Evolutionary conservation across 2,329 filamentous ascomycete species (phyloP), one percentile per base, ranked within the genome.

Genomic region (Tolypocladium ophioglossoides): DNA sequence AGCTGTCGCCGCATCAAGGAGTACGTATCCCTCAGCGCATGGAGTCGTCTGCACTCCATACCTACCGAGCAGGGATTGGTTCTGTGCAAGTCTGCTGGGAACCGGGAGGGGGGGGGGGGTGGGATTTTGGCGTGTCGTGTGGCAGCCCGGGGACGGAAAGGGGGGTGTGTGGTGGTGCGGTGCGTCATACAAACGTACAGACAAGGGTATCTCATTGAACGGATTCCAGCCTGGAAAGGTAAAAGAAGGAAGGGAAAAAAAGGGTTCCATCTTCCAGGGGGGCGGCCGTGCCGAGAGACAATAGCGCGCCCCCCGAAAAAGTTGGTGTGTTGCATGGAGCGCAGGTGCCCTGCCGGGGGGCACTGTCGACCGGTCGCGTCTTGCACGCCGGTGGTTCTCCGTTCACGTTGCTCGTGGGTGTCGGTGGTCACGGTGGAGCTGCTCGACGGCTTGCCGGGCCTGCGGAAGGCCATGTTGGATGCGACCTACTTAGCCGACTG

Each of bases 201-300:
- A 59, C 63, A 68, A 61, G 68, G 66, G 64, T 66, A 64, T 65
- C 61, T 68, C 64, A 66, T 64, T 62, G 63, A 67, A 66, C 61
- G 63, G 64, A 65, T 64, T 63, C 61, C 62, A 64, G 54, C 41
- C 53, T 55, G 55, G 50, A 59, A 59, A 54, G 53, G 54, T 49
- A 54, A 41, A 53, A 51, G 57, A 53, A 51, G 44, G 14, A 55
- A 47, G 18, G 27, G 34, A 24, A 37, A n/a, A 52, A 52, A 37
- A 34, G 38, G 54, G 50, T 54, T 56, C 57, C 59, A 55, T 61
- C 53, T 46, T 56, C 55, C 47, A 41, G 54, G 56, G 52, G 53
- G 38, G 58, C 54, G 55, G 59, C 54, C 56, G 52, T 57, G 55
- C 57, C 59, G 58, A 56, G 57, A 59, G 56, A 58, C 59, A 60